phyloP scores from a whole-genome alignment of 1,284 basidiomycete species.

The Inonotus hispidus region DNA sequence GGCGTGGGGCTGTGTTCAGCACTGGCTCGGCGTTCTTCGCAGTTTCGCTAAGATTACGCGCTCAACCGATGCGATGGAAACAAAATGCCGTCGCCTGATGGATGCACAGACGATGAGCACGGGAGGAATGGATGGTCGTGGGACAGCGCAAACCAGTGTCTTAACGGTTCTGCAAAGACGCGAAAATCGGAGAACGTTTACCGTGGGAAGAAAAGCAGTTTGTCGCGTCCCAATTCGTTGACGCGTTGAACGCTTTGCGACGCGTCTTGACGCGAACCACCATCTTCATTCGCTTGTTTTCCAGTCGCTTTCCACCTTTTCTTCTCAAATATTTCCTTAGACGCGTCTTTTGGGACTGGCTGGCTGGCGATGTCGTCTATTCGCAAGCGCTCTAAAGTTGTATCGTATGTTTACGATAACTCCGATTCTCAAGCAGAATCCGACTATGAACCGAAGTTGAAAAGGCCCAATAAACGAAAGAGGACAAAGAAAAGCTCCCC shows the following conservation, averaged over 20 bases:
- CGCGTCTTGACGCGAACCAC: constrained; percentile 8
- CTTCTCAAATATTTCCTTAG: background rate
- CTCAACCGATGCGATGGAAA: background rate
- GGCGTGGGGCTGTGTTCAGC: constrained; percentile 5
- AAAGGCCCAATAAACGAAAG: constrained; percentile 11
- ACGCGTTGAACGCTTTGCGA: background rate
- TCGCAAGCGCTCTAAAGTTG: constrained; percentile 10
- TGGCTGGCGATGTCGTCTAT: background rate
- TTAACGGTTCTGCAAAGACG: background rate
- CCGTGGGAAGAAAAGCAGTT: constrained; percentile 4
- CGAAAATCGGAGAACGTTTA: background rate
- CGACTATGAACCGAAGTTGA: constrained; percentile 2
- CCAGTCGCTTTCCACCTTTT: background rate
- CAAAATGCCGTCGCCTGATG: background rate
- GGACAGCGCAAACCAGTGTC: background rate
- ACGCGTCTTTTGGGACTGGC: no score
- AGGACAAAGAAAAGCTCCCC: constrained; percentile 1
- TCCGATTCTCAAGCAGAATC: constrained; percentile 4
- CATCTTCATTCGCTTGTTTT: background rate
- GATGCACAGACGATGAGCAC: background rate
- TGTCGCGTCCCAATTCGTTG: background rate
- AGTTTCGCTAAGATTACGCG: background rate
- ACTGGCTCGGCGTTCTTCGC: constrained; percentile 2
- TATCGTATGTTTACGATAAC: constrained; percentile 13
- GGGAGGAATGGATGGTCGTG: background rate